Percentiles rank a stretch among this genome's conserved stretches.
Evolutionary conservation across 2,329 filamentous ascomycete species (phyloP).

Genomic region (Alternaria novae-zelandiae): DNA sequence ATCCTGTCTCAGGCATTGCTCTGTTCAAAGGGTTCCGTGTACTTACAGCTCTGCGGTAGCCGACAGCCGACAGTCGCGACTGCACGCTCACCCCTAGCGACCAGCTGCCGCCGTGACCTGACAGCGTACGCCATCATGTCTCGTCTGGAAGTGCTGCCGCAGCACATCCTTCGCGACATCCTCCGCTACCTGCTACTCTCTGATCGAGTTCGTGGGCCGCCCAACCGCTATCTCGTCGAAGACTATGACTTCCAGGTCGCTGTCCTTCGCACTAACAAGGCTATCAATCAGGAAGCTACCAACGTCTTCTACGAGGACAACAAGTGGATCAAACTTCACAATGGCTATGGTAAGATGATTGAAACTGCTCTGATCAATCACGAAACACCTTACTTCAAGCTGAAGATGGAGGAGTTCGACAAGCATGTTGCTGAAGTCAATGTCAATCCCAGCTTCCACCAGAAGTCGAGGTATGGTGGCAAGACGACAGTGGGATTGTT

Average conservation of each 20-base stretch:
- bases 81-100: not conserved
- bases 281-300: not conserved
- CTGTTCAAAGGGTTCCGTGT: not conserved
- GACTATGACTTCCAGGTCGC: not conserved
- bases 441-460: not conserved
- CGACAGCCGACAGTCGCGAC: not conserved
- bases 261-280: not conserved
- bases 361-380: not conserved
- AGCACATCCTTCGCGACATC: not conserved
- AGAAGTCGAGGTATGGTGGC: not conserved
- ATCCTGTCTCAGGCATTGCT: not conserved
- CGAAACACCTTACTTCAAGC: not conserved
- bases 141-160: not conserved
- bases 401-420: accelerated
- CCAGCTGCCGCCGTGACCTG: not conserved
- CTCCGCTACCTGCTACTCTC: not conserved
- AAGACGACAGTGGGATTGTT: not conserved
- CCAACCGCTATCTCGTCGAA: not conserved
- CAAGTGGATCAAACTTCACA: not conserved
- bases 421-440: not conserved
- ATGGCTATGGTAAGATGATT: not conserved
- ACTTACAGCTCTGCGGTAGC: not conserved
- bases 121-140: not conserved
- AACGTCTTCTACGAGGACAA: not conserved
- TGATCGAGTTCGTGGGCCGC: not conserved